Base-by-base conservation (phyloP, 345 rosid genomes). In the Geranium brycei region DNA sequence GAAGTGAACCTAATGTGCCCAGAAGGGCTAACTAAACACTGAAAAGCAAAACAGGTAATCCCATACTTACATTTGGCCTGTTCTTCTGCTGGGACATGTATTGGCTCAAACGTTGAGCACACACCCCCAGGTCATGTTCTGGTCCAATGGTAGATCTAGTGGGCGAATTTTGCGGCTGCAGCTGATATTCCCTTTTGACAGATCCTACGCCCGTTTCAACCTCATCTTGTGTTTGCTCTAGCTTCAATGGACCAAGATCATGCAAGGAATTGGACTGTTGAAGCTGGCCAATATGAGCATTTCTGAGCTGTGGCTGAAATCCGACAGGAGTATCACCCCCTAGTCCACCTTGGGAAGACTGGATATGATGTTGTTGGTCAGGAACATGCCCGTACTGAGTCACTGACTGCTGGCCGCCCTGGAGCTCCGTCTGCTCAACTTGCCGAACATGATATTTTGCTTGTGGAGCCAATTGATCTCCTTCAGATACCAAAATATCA, bases 171-270 rank as follows among this genome's bases (percentile, higher is more conserved):
- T 65, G 77, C 64, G 47, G 78, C 59, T 76, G 80, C 0, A 67
- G 78, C 59, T 77, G 80, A 18, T 70, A 71, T 51, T 80, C 84
- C 64, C 72, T 57, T 47, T 77, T 80, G 19, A 77, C 79, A 0
- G 76, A 61, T 11, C 74, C 68, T 62, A 77, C 61, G 71, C 16
- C 73, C 67, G 79, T 77, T 32, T 65, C 65, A 7, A 67, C 47
- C 77, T 59, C 77, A n/a, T 67, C 35, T 57, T 74, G 83, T 61
- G 74, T 79, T 3, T 73, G 68, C 65, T 80, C 84, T 66, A 77
- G 16, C 67, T 77, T 77, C 17, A 80, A 77, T 8, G 79, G 41
- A 28, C 65, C 70, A 14, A 60, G 71, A 62, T 70, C 75, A 58
- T 76, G 64, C 35, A 75, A 23, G 4, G 75, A n/a, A 58, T 69